Percentiles rank a stretch among this genome's conserved stretches.
Conservation (phyloP, 306 rosid species). For the Casuarina cunninghamiana region DNA sequence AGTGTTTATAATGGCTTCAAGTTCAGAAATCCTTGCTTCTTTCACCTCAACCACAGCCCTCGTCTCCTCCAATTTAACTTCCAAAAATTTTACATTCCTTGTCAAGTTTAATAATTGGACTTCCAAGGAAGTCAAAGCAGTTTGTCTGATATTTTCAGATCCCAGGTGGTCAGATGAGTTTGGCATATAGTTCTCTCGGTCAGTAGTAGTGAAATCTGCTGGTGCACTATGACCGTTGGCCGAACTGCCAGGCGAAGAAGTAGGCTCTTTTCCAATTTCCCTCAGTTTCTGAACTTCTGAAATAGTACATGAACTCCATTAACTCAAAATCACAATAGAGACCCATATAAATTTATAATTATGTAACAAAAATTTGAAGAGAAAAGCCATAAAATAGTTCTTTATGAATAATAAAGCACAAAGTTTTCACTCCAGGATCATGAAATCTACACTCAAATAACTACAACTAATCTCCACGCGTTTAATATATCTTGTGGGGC, state of each 20-base stretch:
- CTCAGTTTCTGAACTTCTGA: constrained; percentile 74
- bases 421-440: background rate
- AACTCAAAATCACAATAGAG: constrained; percentile 14
- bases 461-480: background rate
- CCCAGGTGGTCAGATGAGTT: constrained; percentile 43
- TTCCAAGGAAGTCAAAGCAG: constrained; percentile 52
- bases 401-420: background rate
- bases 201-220: constrained; percentile 36
- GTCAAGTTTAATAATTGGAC: constrained; percentile 52
- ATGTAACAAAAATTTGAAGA: background rate
- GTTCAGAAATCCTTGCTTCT: constrained; percentile 63
- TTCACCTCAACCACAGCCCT: constrained; percentile 46
- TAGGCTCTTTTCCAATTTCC: constrained; percentile 54
- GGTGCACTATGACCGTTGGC: constrained; percentile 43
- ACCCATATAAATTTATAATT: background rate
- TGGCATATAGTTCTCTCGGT: constrained; percentile 37
- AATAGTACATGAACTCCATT: constrained; percentile 24
- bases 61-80: constrained; percentile 49
- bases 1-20: constrained; percentile 50
- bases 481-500: background rate
- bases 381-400: constrained; percentile 9
- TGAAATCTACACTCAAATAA: background rate
- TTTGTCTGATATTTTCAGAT: constrained; percentile 41
- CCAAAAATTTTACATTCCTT: constrained; percentile 50
- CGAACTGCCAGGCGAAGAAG: constrained; percentile 38